Base-by-base conservation (phyloP, 2,329 filamentous ascomycete genomes). In the Endoconidiophora laricicola region DNA sequence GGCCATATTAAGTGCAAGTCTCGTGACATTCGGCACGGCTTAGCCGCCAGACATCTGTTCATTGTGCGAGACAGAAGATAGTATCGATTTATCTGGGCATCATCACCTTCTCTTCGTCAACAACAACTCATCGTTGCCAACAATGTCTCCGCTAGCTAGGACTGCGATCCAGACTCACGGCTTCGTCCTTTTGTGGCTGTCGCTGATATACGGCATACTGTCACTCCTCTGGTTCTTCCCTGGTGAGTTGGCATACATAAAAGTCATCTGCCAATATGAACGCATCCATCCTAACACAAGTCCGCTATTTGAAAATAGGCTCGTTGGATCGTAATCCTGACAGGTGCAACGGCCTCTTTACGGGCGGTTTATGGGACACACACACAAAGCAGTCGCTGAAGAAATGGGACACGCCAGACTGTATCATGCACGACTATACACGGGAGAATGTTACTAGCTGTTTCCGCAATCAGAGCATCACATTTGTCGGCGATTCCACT, bases 401-500 rank as follows among this genome's bases (percentile, higher is more conserved):
- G 33, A 66, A 69, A 55, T 81, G 78, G 78, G 73, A 79, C 51
- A 72, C 77, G 3, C 66, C 67, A 20, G 73, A 73, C 23, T 82
- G 79, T 61, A 70, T 74, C 53, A 65, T 79, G 57, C 70, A 73
- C 53, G 63, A 71, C 48, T 80, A 80, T 61, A 65, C 67, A 6
- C 58, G 61, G 4, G 59, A 66, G n/a, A 72, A 76, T 37, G 66
- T 80, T 39, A 61, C 64, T 16, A 60, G 63, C 43, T 83, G 79
- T 57, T 65, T 79, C 20, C 62, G 62, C 2, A 63, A 66, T 12
- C 69, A 69, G 6, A 68, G 67, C 46, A 57, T 81, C n/a, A 65
- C 78, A 14, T 76, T 82, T 55, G 67, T 72, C 23, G 78, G 79
- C 37, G 78, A 82, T 59, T 74, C 73, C 1, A 74, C 71, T 1